Conservation (phyloP, 2,329 filamentous ascomycete species). For the Paracamarosporium sp. region DNA sequence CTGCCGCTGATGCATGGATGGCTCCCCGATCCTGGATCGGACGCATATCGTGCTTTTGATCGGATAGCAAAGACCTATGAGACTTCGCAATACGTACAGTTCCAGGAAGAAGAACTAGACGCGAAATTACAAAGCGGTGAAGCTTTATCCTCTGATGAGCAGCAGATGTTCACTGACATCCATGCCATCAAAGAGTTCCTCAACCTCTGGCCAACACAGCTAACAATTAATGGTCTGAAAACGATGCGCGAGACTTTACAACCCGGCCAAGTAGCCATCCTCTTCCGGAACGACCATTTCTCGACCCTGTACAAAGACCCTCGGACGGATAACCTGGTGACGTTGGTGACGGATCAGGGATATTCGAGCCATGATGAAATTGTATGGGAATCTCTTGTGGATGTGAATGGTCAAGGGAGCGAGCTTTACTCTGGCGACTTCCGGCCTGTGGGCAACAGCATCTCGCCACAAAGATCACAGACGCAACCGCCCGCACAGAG, state of each 20-base stretch:
- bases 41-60: slow-evolving; percentile 72
- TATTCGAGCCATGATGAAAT: slow-evolving; percentile 88
- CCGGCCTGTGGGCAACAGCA: slow-evolving; percentile 72
- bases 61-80: slow-evolving; percentile 86
- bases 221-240: slow-evolving; percentile 81
- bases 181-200: slow-evolving; percentile 84
- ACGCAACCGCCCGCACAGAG: slow-evolving; percentile 37
- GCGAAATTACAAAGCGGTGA: slow-evolving; percentile 69
- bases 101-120: slow-evolving; percentile 87
- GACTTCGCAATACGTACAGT: slow-evolving; percentile 87
- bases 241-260: slow-evolving; percentile 73
- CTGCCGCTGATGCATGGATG: slow-evolving; percentile 93
- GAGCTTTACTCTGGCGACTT: slow-evolving; percentile 94
- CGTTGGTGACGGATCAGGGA: slow-evolving; percentile 90
- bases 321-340: slow-evolving; percentile 74
- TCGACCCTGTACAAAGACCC: slow-evolving; percentile 92
- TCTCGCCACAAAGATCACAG: slow-evolving; percentile 25
- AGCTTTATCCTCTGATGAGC: slow-evolving; percentile 74
- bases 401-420: slow-evolving; percentile 82
- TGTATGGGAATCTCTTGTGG: slow-evolving; percentile 92
- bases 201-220: slow-evolving; percentile 79
- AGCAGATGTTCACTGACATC: slow-evolving; percentile 82
- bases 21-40: slow-evolving; percentile 73
- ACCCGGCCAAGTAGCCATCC: slow-evolving; percentile 82
- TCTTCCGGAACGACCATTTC: slow-evolving; percentile 98